These are phyloP conservation scores for Trametes versicolor DNA, from an alignment of 1,284 basidiomycete species.

Conservation along the genomic window DNA sequence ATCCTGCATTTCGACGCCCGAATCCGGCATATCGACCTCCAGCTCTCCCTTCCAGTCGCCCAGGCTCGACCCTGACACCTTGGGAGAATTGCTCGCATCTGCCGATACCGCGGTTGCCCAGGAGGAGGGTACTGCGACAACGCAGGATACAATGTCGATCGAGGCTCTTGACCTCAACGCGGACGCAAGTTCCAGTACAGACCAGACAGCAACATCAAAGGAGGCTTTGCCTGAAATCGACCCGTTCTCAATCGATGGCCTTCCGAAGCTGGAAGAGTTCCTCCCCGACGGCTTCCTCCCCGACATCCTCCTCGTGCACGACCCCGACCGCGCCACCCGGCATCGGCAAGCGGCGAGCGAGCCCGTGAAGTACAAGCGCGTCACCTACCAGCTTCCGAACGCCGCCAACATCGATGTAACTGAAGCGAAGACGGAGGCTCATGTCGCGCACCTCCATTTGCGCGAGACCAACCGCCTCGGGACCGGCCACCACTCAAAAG, in stretches of 20 bases:
- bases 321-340: slow-evolving; percentile 31
- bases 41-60: too few relatives aligned
- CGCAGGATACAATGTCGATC: too few relatives aligned
- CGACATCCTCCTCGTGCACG: slow-evolving; percentile 45
- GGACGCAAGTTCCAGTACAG: not conserved
- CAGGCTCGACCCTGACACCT: too few relatives aligned
- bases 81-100: too few relatives aligned
- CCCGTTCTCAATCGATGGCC: slow-evolving; percentile 13
- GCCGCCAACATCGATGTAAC: not conserved
- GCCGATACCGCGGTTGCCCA: not conserved
- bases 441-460: slow-evolving; percentile 41
- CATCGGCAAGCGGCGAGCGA: not conserved
- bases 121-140: not conserved
- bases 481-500: slow-evolving; percentile 46
- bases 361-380: slow-evolving; percentile 38
- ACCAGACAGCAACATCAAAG: not conserved
- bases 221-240: not conserved
- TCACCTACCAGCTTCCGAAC: slow-evolving; percentile 30
- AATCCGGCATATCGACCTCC: too few relatives aligned
- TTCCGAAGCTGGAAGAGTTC: slow-evolving; percentile 46
- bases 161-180: too few relatives aligned
- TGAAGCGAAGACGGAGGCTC: not conserved
- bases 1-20: too few relatives aligned
- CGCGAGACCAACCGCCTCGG: slow-evolving; percentile 44
- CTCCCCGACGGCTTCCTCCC: slow-evolving; percentile 47